These are phyloP conservation scores for Aaosphaeria pasadenensis DNA, from an alignment of 2,329 filamentous ascomycete species.

Conservation along the genomic window DNA sequence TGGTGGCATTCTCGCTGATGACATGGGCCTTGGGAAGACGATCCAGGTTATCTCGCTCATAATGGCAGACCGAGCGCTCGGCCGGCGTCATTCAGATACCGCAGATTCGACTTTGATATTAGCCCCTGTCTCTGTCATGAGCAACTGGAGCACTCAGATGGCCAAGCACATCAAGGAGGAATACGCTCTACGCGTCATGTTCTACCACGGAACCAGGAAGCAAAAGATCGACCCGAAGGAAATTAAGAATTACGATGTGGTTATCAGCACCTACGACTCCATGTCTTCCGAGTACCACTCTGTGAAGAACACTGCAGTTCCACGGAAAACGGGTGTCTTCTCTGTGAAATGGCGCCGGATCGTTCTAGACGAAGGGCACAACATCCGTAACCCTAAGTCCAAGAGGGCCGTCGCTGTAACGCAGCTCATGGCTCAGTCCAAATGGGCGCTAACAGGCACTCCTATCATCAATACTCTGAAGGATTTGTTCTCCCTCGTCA, in stretches of 20 bases:
- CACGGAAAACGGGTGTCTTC: constrained; percentile 46
- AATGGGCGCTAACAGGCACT: constrained; percentile 63
- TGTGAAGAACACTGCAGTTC: constrained; percentile 35
- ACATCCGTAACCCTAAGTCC: constrained; percentile 72
- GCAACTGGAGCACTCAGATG: constrained; percentile 84
- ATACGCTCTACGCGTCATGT: constrained; percentile 63
- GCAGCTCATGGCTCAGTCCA: constrained; percentile 64
- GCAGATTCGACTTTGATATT: constrained; percentile 70
- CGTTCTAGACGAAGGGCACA: constrained; percentile 81
- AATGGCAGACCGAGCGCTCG: constrained; percentile 50
- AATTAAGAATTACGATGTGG: constrained; percentile 66
- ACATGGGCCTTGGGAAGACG: constrained; percentile 92
- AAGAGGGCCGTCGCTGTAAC: constrained; percentile 69
- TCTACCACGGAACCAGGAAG: constrained; percentile 67
- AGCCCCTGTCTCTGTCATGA: constrained; percentile 81
- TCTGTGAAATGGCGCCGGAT: constrained; percentile 73
- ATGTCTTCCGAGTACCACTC: constrained; percentile 64
- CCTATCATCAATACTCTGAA: constrained; percentile 81
- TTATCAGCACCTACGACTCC: constrained; percentile 82
- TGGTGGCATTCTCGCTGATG: constrained; percentile 84
- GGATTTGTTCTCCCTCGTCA: constrained; percentile 76
- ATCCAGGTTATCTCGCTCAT: constrained; percentile 81
- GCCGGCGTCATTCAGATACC: constrained; percentile 13
- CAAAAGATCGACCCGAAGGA: constrained; percentile 50
- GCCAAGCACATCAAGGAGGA: constrained; percentile 65